phyloP scores from a whole-genome alignment of 2,329 filamentous ascomycete genomes.

The Leptographium procerum region DNA sequence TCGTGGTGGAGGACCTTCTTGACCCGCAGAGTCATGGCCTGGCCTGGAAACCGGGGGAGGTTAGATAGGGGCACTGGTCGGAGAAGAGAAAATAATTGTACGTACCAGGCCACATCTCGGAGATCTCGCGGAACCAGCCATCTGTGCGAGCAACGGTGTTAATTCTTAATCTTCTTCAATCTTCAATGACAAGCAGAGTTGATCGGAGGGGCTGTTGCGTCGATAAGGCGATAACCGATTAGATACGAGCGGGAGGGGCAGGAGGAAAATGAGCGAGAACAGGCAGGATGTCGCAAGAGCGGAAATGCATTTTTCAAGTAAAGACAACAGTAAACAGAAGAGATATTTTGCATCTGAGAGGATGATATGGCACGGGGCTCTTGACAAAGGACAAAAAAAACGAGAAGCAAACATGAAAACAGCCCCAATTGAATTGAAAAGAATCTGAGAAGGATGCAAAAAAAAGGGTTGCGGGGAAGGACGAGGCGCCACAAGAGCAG shows the following conservation, averaged over 20 bases:
- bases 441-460: no score
- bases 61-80: background rate
- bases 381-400: no score
- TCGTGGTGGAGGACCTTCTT: slow-evolving; percentile 98
- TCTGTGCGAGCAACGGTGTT: slow-evolving; percentile 39
- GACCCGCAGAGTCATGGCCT: slow-evolving; percentile 97
- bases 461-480: no score
- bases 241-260: slow-evolving; percentile 4
- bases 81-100: slow-evolving; percentile 5
- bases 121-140: slow-evolving; percentile 99
- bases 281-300: background rate
- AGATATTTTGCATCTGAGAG: background rate
- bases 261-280: slow-evolving; percentile 10
- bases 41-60: slow-evolving; percentile 42
- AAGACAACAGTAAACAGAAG: background rate
- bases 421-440: no score
- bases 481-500: no score
- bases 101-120: slow-evolving; percentile 85
- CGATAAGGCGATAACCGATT: slow-evolving; percentile 10
- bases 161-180: background rate
- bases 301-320: background rate
- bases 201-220: background rate
- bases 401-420: no score
- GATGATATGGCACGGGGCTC: no score
- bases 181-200: no score